These are phyloP conservation scores for Nemophila menziesii DNA, from an alignment of 257 asterid genomes.

Conservation along the genomic window DNA sequence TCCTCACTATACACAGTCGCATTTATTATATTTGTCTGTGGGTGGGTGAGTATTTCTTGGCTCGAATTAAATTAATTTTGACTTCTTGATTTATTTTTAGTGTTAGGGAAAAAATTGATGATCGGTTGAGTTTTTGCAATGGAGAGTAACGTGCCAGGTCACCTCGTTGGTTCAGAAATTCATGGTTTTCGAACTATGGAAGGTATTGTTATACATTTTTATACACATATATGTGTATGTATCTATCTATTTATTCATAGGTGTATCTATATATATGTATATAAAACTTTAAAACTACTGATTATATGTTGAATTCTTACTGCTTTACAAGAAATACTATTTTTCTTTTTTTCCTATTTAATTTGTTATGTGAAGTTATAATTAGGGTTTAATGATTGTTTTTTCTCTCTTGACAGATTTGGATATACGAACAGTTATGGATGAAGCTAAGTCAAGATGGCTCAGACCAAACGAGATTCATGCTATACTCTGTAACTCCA, in stretches of 20 bases:
- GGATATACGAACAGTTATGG: conserved; percentile 52
- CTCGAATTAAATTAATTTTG: too few relatives aligned
- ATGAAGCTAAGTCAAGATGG: conserved; percentile 88
- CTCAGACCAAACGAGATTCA: conserved; percentile 92
- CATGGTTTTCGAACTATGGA: conserved; percentile 78
- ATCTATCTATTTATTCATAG: background rate
- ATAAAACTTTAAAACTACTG: background rate
- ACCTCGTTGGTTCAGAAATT: conserved; percentile 59
- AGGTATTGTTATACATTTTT: conserved; percentile 29
- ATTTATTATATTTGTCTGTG: too few relatives aligned
- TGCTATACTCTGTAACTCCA: conserved; percentile 76
- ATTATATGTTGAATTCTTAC: background rate
- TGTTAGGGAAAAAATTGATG: background rate
- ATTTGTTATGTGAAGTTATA: background rate
- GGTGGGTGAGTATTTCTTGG: too few relatives aligned
- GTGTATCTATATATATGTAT: background rate
- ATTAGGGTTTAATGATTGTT: background rate
- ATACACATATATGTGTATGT: background rate
- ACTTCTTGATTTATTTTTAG: background rate
- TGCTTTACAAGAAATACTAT: background rate
- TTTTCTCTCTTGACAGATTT: conserved; percentile 43
- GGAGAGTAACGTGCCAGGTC: conserved; percentile 34
- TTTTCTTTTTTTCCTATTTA: background rate
- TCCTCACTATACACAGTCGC: too few relatives aligned
- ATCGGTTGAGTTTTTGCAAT: conserved; percentile 13